phyloP scores from a whole-genome alignment of 441 rosid species.

The Macaranga tanarius region DNA sequence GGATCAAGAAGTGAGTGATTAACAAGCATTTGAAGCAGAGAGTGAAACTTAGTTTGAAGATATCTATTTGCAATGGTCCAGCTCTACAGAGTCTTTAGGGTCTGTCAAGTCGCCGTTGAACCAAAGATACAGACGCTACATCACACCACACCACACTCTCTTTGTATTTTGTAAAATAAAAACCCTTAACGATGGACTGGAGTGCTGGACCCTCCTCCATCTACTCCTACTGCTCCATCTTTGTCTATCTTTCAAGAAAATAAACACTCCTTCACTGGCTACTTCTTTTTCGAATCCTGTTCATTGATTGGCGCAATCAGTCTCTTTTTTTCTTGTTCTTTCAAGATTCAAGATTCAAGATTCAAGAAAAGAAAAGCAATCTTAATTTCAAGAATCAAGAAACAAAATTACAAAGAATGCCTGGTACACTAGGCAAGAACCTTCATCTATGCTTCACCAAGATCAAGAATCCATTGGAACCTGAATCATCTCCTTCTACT shows the following conservation, averaged over 20 bases:
- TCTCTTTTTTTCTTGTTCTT: neutral
- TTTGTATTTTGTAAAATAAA: too few relatives aligned
- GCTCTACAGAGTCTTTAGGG: slow-evolving; percentile 2
- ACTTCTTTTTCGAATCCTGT: neutral
- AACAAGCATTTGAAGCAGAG: neutral
- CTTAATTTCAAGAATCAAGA: neutral
- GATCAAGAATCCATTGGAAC: slow-evolving; percentile 38
- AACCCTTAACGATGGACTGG: too few relatives aligned
- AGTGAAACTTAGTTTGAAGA: neutral
- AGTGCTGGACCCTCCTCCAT: neutral
- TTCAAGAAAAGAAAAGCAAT: too few relatives aligned
- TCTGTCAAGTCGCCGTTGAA: slow-evolving; percentile 24
- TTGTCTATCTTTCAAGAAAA: neutral
- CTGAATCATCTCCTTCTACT: slow-evolving; percentile 32
- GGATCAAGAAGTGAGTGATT: neutral
- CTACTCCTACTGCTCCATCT: neutral
- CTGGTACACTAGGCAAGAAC: slow-evolving; percentile 44
- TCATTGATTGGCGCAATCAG: neutral
- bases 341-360: neutral
- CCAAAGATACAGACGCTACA: neutral
- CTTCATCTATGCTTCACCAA: slow-evolving; percentile 63
- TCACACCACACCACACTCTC: too few relatives aligned
- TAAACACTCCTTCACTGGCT: slow-evolving; percentile 2
- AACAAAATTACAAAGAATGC: slow-evolving; percentile 28
- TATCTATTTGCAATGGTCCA: neutral